phyloP scores from a whole-genome alignment of 2,329 filamentous ascomycete species.

The Bipolaris cookei region DNA sequence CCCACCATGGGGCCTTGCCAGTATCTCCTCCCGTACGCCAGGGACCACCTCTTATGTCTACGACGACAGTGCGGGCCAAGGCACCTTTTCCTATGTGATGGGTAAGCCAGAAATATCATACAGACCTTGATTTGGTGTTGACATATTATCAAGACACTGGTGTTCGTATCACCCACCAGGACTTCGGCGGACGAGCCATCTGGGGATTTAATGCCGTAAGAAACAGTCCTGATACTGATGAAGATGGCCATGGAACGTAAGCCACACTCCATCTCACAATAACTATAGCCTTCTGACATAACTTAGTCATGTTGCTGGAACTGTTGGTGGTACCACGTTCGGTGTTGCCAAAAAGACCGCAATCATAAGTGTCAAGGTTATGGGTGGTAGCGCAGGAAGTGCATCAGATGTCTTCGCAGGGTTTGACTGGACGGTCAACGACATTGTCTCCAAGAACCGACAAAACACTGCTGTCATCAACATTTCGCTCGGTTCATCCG shows the following conservation, averaged over 20 bases:
- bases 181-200: slow-evolving; percentile 40
- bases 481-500: slow-evolving; percentile 46
- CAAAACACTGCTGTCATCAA: slow-evolving; percentile 45
- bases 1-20: slow-evolving; percentile 38
- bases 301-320: slow-evolving; percentile 40
- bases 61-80: slow-evolving; percentile 33
- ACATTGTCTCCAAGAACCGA: slow-evolving; percentile 40
- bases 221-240: slow-evolving; percentile 27
- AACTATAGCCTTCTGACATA: neutral
- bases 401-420: slow-evolving; percentile 39
- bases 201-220: slow-evolving; percentile 40
- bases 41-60: slow-evolving; percentile 36
- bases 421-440: slow-evolving; percentile 45
- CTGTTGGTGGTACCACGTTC: slow-evolving; percentile 36
- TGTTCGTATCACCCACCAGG: slow-evolving; percentile 60
- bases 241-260: slow-evolving; percentile 40
- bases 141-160: slow-evolving; percentile 61
- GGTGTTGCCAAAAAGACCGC: slow-evolving; percentile 46
- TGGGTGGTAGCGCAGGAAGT: slow-evolving; percentile 26
- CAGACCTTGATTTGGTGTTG: neutral
- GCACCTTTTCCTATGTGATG: slow-evolving; percentile 60
- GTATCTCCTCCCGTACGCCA: slow-evolving; percentile 35
- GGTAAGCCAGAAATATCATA: neutral
- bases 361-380: slow-evolving; percentile 47
- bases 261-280: neutral